Evolutionary conservation across 768 basidiomycete species (phyloP).

Genomic region (Tylopilus rubrobrunneus): DNA sequence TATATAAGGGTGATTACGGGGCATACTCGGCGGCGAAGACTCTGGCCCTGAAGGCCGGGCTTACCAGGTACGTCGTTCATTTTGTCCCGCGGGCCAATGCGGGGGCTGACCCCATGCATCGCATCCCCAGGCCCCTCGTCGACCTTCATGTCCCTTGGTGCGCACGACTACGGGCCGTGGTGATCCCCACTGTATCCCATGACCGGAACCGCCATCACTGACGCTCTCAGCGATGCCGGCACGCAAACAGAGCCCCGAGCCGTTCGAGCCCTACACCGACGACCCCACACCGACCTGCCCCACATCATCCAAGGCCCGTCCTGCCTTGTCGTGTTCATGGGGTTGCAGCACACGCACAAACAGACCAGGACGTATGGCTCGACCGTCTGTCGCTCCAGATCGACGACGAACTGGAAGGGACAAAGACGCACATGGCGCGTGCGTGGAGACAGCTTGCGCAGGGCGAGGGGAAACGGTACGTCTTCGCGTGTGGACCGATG

Average conservation of each 20-base stretch:
- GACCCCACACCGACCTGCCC: constrained; percentile 39
- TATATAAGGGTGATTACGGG: constrained; percentile 73
- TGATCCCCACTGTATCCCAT: constrained; percentile 17
- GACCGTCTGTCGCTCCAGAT: constrained; percentile 85
- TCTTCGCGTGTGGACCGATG: constrained; percentile 1
- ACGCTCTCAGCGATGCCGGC: constrained; percentile 27
- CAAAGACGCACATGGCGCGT: constrained; percentile 54
- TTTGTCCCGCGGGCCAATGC: too few relatives aligned
- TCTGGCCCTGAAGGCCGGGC: constrained; percentile 41
- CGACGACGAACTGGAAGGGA: constrained; percentile 77
- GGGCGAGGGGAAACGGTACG: constrained; percentile 79
- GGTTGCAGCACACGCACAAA: not conserved
- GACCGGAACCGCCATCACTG: constrained; percentile 25
- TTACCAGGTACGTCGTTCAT: constrained; percentile 43
- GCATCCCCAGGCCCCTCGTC: not conserved
- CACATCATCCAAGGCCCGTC: constrained; percentile 72
- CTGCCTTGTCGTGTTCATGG: too few relatives aligned
- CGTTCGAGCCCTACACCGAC: constrained; percentile 64
- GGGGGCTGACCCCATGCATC: not conserved
- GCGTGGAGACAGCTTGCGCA: constrained; percentile 69
- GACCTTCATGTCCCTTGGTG: not conserved
- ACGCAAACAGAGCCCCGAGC: constrained; percentile 27
- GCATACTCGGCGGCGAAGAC: constrained; percentile 64
- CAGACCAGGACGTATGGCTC: constrained; percentile 87
- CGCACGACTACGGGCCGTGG: not conserved